Conservation (phyloP, 345 rosid species). For the Hibiscus mutabilis region DNA sequence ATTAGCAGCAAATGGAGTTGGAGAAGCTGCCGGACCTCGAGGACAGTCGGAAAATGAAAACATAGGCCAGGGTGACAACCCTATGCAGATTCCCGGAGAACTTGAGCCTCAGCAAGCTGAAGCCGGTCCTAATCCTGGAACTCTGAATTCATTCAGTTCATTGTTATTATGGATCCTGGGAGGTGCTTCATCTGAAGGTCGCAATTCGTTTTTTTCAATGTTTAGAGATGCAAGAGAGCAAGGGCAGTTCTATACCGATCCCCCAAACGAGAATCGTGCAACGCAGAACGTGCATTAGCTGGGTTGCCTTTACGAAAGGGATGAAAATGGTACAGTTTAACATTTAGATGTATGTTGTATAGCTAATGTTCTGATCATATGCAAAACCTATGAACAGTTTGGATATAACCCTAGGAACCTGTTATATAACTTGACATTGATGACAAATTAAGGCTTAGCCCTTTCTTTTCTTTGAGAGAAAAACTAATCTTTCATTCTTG, state of each 20-base stretch:
- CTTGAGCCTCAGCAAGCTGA: conserved; percentile 43
- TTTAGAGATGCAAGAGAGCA: conserved; percentile 90
- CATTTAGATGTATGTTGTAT: not conserved
- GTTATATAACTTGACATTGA: too few relatives aligned
- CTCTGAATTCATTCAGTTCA: conserved; percentile 57
- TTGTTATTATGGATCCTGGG: conserved; percentile 80
- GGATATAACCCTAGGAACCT: too few relatives aligned
- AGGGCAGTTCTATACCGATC: conserved; percentile 49
- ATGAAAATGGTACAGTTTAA: not conserved
- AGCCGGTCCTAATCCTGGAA: conserved; percentile 47
- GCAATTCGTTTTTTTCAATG: conserved; percentile 55
- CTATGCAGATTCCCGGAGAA: conserved; percentile 35
- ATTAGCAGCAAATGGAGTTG: conserved; percentile 21
- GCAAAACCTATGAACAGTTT: not conserved
- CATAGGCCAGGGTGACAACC: conserved; percentile 26
- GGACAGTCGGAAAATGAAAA: conserved; percentile 27
- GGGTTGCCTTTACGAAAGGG: not conserved
- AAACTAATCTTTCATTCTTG: too few relatives aligned
- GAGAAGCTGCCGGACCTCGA: conserved; percentile 22
- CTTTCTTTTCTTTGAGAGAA: too few relatives aligned
- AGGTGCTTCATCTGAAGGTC: conserved; percentile 87
- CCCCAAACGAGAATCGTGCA: conserved; percentile 23
- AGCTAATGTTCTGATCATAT: not conserved
- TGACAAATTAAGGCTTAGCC: too few relatives aligned
- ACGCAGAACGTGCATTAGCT: conserved; percentile 25